Conservation (phyloP, 768 basidiomycete genomes). For the Suillus subaureus region DNA sequence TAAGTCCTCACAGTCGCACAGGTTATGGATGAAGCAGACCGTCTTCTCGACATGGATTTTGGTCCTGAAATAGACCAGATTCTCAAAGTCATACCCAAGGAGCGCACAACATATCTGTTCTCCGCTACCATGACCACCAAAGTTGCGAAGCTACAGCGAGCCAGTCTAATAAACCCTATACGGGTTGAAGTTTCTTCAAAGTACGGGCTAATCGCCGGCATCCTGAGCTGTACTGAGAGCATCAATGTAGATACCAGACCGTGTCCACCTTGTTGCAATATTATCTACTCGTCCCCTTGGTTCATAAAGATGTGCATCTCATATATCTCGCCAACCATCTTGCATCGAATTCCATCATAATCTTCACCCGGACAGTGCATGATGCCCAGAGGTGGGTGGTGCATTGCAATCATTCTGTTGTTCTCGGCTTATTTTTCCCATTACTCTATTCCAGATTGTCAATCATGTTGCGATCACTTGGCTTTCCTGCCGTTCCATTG, state of each 20-base stretch:
- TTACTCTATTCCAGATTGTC: constrained; percentile 56
- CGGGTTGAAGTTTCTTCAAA: constrained; percentile 92
- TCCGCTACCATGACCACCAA: constrained; percentile 99
- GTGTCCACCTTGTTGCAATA: constrained; percentile 95
- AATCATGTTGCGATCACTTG: constrained; percentile 85
- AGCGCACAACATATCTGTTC: constrained; percentile 93
- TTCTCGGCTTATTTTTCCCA: constrained; percentile 2
- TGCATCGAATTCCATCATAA: constrained; percentile 90
- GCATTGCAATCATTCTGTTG: neutral
- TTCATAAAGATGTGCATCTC: constrained; percentile 90
- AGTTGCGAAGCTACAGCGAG: constrained; percentile 93
- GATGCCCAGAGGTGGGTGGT: constrained; percentile 76
- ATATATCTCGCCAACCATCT: constrained; percentile 88
- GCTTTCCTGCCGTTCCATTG: constrained; percentile 93
- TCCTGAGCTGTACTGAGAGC: constrained; percentile 2
- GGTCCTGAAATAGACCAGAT: constrained; percentile 96
- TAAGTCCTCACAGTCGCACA: constrained; percentile 32
- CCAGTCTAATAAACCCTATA: constrained; percentile 91
- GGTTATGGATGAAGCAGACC: constrained; percentile 98
- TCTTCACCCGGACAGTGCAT: constrained; percentile 94
- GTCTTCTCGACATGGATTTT: constrained; percentile 95
- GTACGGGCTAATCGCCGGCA: constrained; percentile 45
- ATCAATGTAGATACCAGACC: constrained; percentile 82
- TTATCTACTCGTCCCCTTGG: constrained; percentile 90
- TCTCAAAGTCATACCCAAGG: constrained; percentile 91